Evolutionary conservation across 2,329 filamentous ascomycete genomes (phyloP).

Genomic region (Apiospora saccharicola): DNA sequence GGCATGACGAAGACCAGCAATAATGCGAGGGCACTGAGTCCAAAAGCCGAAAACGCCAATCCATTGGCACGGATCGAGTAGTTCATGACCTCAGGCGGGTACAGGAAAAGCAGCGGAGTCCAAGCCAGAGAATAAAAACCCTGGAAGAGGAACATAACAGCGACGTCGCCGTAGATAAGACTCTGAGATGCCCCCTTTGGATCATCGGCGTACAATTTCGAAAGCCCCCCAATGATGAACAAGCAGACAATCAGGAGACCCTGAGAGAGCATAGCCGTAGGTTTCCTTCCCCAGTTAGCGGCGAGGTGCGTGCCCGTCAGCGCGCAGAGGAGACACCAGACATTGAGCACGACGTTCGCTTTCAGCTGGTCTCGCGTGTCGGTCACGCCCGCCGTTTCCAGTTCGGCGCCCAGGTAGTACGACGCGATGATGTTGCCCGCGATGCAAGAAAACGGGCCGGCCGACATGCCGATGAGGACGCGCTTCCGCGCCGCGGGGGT

Average conservation of each 20-base stretch:
- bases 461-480: conserved; percentile 48
- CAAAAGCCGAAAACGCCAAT: conserved; percentile 41
- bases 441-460: conserved; percentile 44
- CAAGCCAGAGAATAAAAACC: conserved; percentile 39
- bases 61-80: conserved; percentile 39
- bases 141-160: conserved; percentile 40
- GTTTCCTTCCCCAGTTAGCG: conserved; percentile 53
- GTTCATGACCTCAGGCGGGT: conserved; percentile 41
- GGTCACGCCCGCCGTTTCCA: conserved; percentile 51
- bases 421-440: conserved; percentile 50
- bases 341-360: conserved; percentile 59
- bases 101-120: conserved; percentile 38
- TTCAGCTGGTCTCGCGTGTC: conserved; percentile 47
- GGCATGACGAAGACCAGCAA: conserved; percentile 41
- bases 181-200: conserved; percentile 32
- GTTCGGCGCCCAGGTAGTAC: conserved; percentile 49
- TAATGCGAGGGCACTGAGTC: conserved; percentile 24
- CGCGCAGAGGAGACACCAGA: conserved; percentile 53
- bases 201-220: conserved; percentile 30
- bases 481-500: conserved; percentile 47
- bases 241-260: conserved; percentile 45
- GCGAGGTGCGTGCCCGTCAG: conserved; percentile 52
- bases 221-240: conserved; percentile 30
- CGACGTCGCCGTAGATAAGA: conserved; percentile 29
- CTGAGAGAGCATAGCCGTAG: conserved; percentile 50